phyloP scores from a whole-genome alignment of 306 rosid genomes.

The Sphenostylis stenocarpa region DNA sequence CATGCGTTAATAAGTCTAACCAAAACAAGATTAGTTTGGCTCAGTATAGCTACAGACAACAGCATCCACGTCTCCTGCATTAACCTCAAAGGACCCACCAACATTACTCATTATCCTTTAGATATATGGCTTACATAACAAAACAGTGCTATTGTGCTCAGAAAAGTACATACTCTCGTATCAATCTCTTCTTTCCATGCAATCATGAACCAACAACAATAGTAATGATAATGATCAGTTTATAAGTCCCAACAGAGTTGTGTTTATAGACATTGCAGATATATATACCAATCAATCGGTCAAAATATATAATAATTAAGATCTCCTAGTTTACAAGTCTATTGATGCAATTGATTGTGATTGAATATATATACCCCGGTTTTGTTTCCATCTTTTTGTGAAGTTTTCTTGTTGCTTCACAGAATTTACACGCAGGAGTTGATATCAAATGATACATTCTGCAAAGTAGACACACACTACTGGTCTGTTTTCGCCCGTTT shows the following conservation, averaged over 20 bases:
- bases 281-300: not conserved
- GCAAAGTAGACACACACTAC: constrained; percentile 32
- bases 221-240: not conserved
- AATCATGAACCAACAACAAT: constrained; percentile 27
- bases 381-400: constrained; percentile 18
- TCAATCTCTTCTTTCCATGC: constrained; percentile 25
- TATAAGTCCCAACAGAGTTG: not conserved
- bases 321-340: constrained; percentile 36
- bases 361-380: constrained; percentile 32
- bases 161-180: constrained; percentile 12
- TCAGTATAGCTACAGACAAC: constrained; percentile 30
- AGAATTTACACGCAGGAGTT: constrained; percentile 36
- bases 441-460: constrained; percentile 32
- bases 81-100: constrained; percentile 40
- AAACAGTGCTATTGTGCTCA: not conserved
- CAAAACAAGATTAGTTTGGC: constrained; percentile 37
- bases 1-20: constrained; percentile 41
- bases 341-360: constrained; percentile 43
- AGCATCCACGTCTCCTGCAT: constrained; percentile 36
- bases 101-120: constrained; percentile 31
- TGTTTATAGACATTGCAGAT: constrained; percentile 13
- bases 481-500: constrained; percentile 74
- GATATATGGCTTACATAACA: constrained; percentile 22
- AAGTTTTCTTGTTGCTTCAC: constrained; percentile 34
- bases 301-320: constrained; percentile 28